These are phyloP conservation scores for Arthroderma sp. DNA, from an alignment of 2,329 filamentous ascomycete species.

Conservation along the genomic window DNA sequence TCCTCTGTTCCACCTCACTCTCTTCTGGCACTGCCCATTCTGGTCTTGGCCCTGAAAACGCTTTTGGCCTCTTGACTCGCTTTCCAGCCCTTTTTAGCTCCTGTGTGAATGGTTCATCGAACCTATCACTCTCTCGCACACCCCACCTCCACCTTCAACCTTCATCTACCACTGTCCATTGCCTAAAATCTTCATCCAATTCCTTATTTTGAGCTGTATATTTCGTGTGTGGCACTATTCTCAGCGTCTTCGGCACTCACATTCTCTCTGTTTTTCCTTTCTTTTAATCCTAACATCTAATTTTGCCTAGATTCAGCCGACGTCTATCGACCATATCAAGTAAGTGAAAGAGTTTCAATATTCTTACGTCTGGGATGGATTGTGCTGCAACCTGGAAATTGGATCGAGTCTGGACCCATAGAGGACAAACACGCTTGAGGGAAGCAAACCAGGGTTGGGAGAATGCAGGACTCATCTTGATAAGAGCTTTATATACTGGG, in stretches of 20 bases:
- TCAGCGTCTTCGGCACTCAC: neutral
- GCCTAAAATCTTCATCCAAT: no score
- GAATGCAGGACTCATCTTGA: no score
- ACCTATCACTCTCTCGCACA: neutral
- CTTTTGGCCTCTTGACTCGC: no score
- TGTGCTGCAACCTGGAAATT: no score
- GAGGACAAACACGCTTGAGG: no score
- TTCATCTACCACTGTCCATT: neutral
- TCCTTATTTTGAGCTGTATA: no score
- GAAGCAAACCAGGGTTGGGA: no score
- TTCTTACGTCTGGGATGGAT: conserved; percentile 4
- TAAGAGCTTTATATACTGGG: no score
- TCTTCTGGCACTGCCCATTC: neutral
- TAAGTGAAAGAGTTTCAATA: conserved; percentile 20
- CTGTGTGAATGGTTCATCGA: no score
- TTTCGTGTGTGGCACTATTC: neutral
- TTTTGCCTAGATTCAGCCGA: conserved; percentile 25
- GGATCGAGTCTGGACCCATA: no score
- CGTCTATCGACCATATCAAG: conserved; percentile 35
- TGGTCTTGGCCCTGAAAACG: no score
- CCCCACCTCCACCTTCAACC: neutral
- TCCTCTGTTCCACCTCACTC: neutral
- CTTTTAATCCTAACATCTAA: conserved; percentile 2
- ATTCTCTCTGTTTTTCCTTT: conserved; percentile 2
- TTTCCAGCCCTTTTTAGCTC: no score